A percentile compares a stretch with the other conserved stretches of the same genome.
Evolutionary conservation across 164 flowering plant species (phyloP).

Genomic region (Annona cherimola): DNA sequence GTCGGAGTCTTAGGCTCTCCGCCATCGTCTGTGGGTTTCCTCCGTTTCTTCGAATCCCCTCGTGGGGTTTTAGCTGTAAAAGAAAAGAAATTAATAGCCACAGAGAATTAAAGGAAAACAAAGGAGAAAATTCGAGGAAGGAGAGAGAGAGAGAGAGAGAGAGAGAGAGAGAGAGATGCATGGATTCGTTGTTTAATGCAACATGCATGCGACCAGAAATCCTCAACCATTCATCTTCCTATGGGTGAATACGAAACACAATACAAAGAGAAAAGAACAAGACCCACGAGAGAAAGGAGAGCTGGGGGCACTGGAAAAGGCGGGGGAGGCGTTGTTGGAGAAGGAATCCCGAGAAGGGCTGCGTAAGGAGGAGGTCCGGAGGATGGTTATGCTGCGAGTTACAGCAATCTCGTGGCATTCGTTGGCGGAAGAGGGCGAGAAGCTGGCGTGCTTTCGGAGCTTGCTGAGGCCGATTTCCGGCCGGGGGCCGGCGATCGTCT

Average conservation of each 20-base stretch:
- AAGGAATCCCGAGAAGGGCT: slow-evolving; percentile 24
- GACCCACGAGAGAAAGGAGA: slow-evolving; percentile 58
- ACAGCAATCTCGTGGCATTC: slow-evolving; percentile 18
- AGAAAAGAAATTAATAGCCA: neutral
- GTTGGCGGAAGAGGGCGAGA: slow-evolving; percentile 26
- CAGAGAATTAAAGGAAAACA: neutral
- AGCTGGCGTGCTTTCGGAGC: slow-evolving; percentile 46
- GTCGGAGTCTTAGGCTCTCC: slow-evolving; percentile 49
- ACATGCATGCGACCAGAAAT: too few relatives aligned
- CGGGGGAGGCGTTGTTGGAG: slow-evolving; percentile 37
- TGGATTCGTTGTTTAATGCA: too few relatives aligned
- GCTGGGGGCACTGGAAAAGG: slow-evolving; percentile 34
- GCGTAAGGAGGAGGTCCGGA: slow-evolving; percentile 21
- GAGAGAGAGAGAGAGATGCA: too few relatives aligned
- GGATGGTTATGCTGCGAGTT: slow-evolving; percentile 56
- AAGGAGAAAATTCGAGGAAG: neutral
- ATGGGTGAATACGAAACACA: neutral
- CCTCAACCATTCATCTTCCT: too few relatives aligned
- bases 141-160: neutral
- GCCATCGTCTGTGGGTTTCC: slow-evolving; percentile 38
- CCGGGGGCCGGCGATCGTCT: slow-evolving; percentile 75
- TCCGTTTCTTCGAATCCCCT: slow-evolving; percentile 35
- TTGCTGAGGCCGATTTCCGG: slow-evolving; percentile 60
- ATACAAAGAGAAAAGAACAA: neutral
- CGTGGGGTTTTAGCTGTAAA: slow-evolving; percentile 45